Evolutionary conservation across 1,284 basidiomycete species (phyloP).

Genomic region (Abortiporus biennis): DNA sequence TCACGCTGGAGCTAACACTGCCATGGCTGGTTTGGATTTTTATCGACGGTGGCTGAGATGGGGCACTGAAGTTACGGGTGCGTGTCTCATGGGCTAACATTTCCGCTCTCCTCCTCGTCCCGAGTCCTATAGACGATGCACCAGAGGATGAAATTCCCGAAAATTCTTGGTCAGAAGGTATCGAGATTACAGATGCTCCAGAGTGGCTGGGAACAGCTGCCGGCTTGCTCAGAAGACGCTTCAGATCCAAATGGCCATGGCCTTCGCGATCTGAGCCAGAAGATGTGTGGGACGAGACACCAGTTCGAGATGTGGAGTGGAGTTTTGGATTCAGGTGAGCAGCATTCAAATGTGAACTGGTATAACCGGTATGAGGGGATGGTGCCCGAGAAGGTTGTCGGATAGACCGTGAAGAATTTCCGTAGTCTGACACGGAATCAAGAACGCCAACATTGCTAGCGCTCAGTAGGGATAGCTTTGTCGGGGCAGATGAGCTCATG

Average conservation of each 20-base stretch:
- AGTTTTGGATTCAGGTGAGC: no score
- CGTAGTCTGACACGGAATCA: no score
- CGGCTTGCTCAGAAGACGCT: constrained; percentile 34
- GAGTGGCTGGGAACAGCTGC: constrained; percentile 21
- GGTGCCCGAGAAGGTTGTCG: not conserved
- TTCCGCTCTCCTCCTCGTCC: not conserved
- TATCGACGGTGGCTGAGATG: not conserved
- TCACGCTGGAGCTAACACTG: not conserved
- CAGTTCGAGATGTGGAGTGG: not conserved
- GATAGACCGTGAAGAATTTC: not conserved
- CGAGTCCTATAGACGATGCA: constrained; percentile 4
- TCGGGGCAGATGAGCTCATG: no score
- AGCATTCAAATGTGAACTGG: not conserved
- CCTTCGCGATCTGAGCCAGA: constrained; percentile 23
- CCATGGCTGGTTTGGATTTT: not conserved
- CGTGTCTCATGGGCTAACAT: not conserved
- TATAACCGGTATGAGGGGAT: not conserved
- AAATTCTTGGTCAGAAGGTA: constrained; percentile 27
- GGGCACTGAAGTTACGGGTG: not conserved
- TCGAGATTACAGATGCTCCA: constrained; percentile 23
- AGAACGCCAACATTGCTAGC: no score
- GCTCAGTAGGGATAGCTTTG: no score
- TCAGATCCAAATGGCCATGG: constrained; percentile 28
- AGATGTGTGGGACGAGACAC: not conserved
- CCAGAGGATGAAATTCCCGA: constrained; percentile 5